Evolutionary conservation across 805 yeast species (phyloP).

Genomic region (Maudiozyma serrabonitensis): DNA sequence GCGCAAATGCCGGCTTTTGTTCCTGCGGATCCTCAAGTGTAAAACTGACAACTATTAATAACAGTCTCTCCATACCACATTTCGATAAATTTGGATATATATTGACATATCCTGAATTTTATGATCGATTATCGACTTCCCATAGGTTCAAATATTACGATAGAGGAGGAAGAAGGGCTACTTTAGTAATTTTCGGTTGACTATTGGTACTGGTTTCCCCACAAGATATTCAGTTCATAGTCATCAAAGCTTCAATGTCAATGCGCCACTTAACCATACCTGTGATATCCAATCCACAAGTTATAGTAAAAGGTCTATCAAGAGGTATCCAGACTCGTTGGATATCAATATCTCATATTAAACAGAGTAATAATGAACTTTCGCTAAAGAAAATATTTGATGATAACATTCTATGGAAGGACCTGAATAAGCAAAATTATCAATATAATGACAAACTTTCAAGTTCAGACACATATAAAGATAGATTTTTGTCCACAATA

Average conservation of each 20-base stretch:
- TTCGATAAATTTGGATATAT: too few relatives aligned
- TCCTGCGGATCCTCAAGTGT: too few relatives aligned
- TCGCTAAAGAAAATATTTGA: slow-evolving; percentile 46
- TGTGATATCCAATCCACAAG: not conserved
- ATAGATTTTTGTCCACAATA: slow-evolving; percentile 6
- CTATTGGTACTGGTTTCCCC: not conserved
- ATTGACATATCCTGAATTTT: too few relatives aligned
- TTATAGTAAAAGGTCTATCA: not conserved
- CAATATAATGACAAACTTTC: slow-evolving; percentile 2
- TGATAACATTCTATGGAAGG: slow-evolving; percentile 46
- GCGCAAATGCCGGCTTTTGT: too few relatives aligned
- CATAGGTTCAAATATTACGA: too few relatives aligned
- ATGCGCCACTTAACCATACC: not conserved
- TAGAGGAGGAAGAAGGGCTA: too few relatives aligned
- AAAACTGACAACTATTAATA: too few relatives aligned
- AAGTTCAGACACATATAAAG: slow-evolving; percentile 3
- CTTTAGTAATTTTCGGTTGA: too few relatives aligned
- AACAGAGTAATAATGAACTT: not conserved
- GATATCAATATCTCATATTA: not conserved
- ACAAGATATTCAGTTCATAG: not conserved
- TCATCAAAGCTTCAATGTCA: not conserved
- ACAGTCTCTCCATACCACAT: too few relatives aligned
- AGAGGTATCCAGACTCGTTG: not conserved
- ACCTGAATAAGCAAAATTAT: slow-evolving; percentile 34
- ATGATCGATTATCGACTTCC: too few relatives aligned